Percentiles rank a stretch among this genome's conserved stretches.
Conservation (phyloP, 1,284 basidiomycete genomes). For the Erythrobasidium hasegawianum region DNA sequence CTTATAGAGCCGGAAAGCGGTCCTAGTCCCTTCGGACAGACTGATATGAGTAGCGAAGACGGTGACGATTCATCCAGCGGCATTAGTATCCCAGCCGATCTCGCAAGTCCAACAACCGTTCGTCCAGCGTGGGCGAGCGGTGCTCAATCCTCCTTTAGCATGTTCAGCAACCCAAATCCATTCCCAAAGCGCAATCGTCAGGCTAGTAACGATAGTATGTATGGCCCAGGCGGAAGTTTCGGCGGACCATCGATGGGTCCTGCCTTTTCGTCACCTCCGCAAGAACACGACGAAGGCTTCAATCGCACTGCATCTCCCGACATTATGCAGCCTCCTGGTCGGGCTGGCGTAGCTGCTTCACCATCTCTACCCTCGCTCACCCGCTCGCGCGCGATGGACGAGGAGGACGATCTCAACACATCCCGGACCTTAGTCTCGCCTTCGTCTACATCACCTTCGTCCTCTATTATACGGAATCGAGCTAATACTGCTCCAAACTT, state of each 20-base stretch:
- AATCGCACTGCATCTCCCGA: conserved; percentile 6
- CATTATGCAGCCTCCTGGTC: background rate
- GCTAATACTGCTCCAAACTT: conserved; percentile 30
- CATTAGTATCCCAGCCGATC: background rate
- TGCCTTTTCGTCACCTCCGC: conserved; percentile 10
- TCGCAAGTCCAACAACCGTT: conserved; percentile 1
- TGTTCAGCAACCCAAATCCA: conserved; percentile 16
- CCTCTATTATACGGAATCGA: conserved; percentile 3
- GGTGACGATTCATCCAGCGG: background rate
- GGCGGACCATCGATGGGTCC: conserved; percentile 7
- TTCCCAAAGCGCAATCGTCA: conserved; percentile 25
- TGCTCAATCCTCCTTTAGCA: background rate
- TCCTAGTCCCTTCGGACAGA: background rate
- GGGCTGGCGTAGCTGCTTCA: conserved; percentile 8
- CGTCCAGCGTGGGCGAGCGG: conserved; percentile 20
- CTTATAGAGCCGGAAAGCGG: conserved; percentile 2
- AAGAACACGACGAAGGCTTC: conserved; percentile 15
- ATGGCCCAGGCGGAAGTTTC: conserved; percentile 1
- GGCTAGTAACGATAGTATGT: conserved; percentile 7
- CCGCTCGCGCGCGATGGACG: background rate
- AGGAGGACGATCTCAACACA: background rate
- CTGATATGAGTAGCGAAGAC: conserved; percentile 3
- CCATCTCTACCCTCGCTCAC: conserved; percentile 20
- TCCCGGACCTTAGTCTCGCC: background rate
- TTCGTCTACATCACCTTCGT: background rate